Evolutionary conservation across 495 filamentous ascomycete genomes (phyloP).

Genomic region (Acidomyces sp.): DNA sequence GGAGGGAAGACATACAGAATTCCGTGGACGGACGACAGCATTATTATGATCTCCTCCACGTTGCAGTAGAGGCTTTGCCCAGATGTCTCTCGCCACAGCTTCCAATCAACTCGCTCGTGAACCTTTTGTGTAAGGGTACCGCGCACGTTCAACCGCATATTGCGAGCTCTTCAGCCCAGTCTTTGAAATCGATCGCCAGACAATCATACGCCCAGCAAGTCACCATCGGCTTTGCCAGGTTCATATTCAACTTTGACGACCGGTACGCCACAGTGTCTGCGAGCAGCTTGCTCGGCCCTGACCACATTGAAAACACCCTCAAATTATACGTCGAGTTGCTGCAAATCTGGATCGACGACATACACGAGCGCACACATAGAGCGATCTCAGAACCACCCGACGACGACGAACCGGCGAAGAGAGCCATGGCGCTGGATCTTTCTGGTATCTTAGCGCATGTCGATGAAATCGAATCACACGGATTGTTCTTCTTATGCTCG

Average conservation of each 20-base stretch:
- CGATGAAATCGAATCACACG: conserved; percentile 93
- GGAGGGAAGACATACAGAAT: conserved; percentile 63
- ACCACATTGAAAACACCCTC: conserved; percentile 89
- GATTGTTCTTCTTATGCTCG: conserved; percentile 95
- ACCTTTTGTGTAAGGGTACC: conserved; percentile 89
- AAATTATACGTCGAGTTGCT: conserved; percentile 86
- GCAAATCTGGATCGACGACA: conserved; percentile 93
- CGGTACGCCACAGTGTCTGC: conserved; percentile 96
- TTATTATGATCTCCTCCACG: conserved; percentile 89
- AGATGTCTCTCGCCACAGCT: conserved; percentile 83
- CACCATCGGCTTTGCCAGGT: conserved; percentile 88
- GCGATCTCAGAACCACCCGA: conserved; percentile 51
- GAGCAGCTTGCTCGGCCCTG: conserved; percentile 87
- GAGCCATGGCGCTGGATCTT: conserved; percentile 65
- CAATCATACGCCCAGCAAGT: conserved; percentile 92
- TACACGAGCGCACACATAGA: conserved; percentile 70
- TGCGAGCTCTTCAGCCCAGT: conserved; percentile 79
- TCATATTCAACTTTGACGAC: conserved; percentile 97
- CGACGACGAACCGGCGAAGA: conserved; percentile 40
- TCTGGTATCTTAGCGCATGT: conserved; percentile 81
- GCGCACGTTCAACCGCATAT: conserved; percentile 91
- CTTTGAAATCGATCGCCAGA: conserved; percentile 84
- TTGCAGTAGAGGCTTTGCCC: conserved; percentile 88
- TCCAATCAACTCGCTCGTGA: conserved; percentile 86
- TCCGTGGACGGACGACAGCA: conserved; percentile 77